Evolutionary conservation across 345 rosid species (phyloP), one percentile per base, ranked within the genome.

Genomic region (Gossypium turneri): DNA sequence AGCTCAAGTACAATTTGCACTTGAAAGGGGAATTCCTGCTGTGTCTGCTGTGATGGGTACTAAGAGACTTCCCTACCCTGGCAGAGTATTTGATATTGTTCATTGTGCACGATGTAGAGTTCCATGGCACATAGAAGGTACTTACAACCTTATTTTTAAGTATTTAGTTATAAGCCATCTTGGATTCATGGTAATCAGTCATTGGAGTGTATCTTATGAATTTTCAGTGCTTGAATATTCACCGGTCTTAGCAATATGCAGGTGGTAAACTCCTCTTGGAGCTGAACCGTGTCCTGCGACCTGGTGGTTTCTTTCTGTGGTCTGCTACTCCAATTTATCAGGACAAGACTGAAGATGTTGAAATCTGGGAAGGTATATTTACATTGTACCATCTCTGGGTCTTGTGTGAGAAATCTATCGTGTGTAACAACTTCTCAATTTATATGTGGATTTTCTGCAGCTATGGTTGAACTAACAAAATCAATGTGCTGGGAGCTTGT

Each of bases 51-150:
- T 93, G 72, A 95, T 95, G 99, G 99, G 99, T 68, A 93, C 98
- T 58, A 77, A 79, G 70, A 89, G 99, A 80, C 97, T 95, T 84
- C 98, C 99, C 53, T 95, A 85, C 83, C 99, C 99, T 16, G 90
- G 90, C 75, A 82, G 85, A 85, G 98, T 90, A 73, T 95, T 93
- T 65, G 99, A 95, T 87, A 76, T 82, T 56, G 93, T 95, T 71
- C 98, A 92, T 83, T 95, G 99, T 84, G 99, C 99, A 44, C 93
- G 97, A 41, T 95, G 99, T 80, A 90, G 99, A 77, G 99, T 95
- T 12, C 99, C 99, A 34, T 95, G 99, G 99, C 99, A 95, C 80
- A 90, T 91, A 72, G 99, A 95, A 89, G 99, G 99, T 93, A 81
- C 41, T 27, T n/a, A 45, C 56, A 19, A 41, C 52, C 24, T 53